phyloP scores from a whole-genome alignment of 192 early-diverging fungal genomes.

The Umbelopsis isabellina region DNA sequence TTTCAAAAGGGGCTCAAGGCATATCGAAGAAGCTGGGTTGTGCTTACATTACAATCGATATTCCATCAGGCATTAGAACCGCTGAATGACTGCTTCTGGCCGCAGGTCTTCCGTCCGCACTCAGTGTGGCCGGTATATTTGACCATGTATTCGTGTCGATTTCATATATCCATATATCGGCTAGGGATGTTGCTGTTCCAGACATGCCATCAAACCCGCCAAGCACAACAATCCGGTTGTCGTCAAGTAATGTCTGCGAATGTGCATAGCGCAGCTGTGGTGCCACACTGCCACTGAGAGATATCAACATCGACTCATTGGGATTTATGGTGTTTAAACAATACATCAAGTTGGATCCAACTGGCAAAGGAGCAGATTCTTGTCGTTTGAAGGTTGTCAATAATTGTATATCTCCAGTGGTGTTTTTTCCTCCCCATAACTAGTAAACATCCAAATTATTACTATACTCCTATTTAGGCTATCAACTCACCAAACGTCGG shows the following conservation, averaged over 20 bases:
- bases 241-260: slow-evolving; percentile 28
- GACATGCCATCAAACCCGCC: slow-evolving; percentile 37
- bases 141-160: slow-evolving; percentile 24
- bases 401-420: neutral
- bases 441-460: neutral
- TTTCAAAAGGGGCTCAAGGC: neutral
- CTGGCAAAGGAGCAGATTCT: neutral
- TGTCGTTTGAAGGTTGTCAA: slow-evolving; percentile 10
- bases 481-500: neutral
- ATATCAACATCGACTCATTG: slow-evolving; percentile 18
- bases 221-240: slow-evolving; percentile 26
- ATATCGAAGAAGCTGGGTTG: neutral
- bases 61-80: slow-evolving; percentile 35
- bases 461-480: neutral
- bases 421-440: slow-evolving; percentile 39
- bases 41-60: slow-evolving; percentile 37
- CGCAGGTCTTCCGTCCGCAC: slow-evolving; percentile 26
- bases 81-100: slow-evolving; percentile 36
- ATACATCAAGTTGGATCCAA: slow-evolving; percentile 1
- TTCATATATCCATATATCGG: slow-evolving; percentile 37
- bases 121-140: slow-evolving; percentile 25
- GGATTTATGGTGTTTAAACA: slow-evolving; percentile 23
- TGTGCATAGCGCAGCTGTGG: slow-evolving; percentile 33
- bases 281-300: neutral
- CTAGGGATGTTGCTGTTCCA: slow-evolving; percentile 28